phyloP scores from a whole-genome alignment of 768 basidiomycete genomes.

The Trametes sanguinea region DNA sequence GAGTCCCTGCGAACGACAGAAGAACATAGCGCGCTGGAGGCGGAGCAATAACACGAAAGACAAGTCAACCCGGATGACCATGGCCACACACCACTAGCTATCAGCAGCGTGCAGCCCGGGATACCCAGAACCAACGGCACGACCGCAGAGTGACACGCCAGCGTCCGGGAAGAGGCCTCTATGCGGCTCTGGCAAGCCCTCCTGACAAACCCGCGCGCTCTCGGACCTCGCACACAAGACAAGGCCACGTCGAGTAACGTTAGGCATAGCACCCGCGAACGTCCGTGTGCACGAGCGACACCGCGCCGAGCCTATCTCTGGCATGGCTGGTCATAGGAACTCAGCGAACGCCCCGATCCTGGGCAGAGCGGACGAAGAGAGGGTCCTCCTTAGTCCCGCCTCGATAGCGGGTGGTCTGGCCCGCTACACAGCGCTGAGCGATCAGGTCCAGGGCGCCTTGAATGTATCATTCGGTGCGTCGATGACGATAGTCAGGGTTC shows the following conservation, averaged over 20 bases:
- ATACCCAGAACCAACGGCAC: no score
- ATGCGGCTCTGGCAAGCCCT: not conserved
- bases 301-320: not conserved
- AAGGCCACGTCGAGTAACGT: not conserved
- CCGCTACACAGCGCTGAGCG: not conserved
- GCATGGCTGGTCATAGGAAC: not conserved
- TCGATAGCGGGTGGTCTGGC: not conserved
- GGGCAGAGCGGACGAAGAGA: not conserved
- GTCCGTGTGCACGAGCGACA: not conserved
- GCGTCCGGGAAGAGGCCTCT: not conserved
- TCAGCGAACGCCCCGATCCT: not conserved
- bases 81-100: no score
- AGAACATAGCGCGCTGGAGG: no score
- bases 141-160: not conserved
- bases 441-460: not conserved
- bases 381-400: not conserved
- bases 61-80: no score
- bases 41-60: no score
- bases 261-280: not conserved
- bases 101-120: no score
- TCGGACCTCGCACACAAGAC: no score
- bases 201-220: not conserved
- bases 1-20: no score
- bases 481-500: not conserved
- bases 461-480: not conserved